Conservation (phyloP, 192 early-diverging fungal species). For the Backusella westeae region DNA sequence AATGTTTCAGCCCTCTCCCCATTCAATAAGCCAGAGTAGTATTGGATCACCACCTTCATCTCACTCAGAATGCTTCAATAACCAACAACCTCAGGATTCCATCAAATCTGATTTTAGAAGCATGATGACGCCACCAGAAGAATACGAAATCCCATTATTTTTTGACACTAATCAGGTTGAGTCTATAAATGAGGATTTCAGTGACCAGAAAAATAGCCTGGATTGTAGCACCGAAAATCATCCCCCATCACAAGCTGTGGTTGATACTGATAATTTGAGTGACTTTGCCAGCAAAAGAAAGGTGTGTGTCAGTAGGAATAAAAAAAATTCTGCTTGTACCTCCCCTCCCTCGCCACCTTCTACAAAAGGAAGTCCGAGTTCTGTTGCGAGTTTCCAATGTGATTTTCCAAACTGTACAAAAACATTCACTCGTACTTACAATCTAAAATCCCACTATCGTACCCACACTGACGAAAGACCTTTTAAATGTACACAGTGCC, state of each 20-base stretch:
- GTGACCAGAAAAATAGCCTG: neutral
- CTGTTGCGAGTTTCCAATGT: conserved; percentile 11
- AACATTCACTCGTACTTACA: conserved; percentile 66
- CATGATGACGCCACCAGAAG: conserved; percentile 5
- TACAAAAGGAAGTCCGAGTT: neutral
- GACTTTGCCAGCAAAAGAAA: neutral
- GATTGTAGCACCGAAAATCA: neutral
- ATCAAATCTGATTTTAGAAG: neutral
- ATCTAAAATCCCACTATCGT: conserved; percentile 66
- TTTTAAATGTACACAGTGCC: conserved; percentile 61
- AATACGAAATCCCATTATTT: conserved; percentile 7
- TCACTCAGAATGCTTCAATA: conserved; percentile 2
- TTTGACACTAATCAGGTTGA: conserved; percentile 1
- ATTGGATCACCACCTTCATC: neutral
- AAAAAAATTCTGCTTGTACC: neutral
- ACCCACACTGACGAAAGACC: conserved; percentile 67
- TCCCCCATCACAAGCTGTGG: neutral
- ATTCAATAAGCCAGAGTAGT: neutral
- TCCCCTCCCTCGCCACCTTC: neutral
- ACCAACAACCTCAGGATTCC: neutral
- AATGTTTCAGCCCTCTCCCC: neutral
- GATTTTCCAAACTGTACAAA: conserved; percentile 41
- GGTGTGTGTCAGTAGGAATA: neutral
- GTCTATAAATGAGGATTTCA: neutral
- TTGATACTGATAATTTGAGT: neutral